Base-by-base conservation (phyloP, 257 asterid species). In the Penstemon davidsonii region DNA sequence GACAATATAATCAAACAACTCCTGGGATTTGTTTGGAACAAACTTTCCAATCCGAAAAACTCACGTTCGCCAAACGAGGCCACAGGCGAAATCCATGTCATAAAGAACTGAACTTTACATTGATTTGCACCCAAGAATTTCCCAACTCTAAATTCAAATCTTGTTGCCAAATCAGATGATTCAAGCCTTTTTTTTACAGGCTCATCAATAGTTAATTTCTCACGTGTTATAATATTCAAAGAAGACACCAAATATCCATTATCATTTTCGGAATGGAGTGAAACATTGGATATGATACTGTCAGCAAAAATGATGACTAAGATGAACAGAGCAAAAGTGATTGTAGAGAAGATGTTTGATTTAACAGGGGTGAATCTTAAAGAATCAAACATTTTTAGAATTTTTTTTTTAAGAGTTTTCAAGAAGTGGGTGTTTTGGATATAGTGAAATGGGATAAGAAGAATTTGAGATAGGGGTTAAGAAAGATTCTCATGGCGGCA, bases 1-100 rank as follows among this genome's bases (percentile, higher is more conserved):
- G 97, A 88, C 57, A 91, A 51, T 6, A 91, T 85, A 8, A 85
- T 72, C 75, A 88, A 60, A 59, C 96, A 88, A 0, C 76, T 75
- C 6, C 4, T 33, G 8, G 88, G 89, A 37, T 91, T 83, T 11
- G 87, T 73, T 4, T 78, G 75, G 72, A 88, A 85, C 33, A 91
- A 5, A 55, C 86, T 85, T 45, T 88, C 91, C 41, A 86, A 4
- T 2, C 82, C 79, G 2, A 81, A 72, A 12, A 85, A 57, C 70
- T 85, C 86, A 62, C 89, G 73, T 45, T 67, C 58, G 0, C 86
- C 75, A 40, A 83, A 86, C 0, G 72, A 76, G 15, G 44, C 68
- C 0, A 59, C 60, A 0, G 85, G 73, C 0, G 90, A 74, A 43
- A 85, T 70, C 90, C 88, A 86, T 8, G 92, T 86, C 89, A 83